These are phyloP conservation scores for Malania oleifera DNA, from an alignment of 164 flowering plant species.

Conservation along the genomic window DNA sequence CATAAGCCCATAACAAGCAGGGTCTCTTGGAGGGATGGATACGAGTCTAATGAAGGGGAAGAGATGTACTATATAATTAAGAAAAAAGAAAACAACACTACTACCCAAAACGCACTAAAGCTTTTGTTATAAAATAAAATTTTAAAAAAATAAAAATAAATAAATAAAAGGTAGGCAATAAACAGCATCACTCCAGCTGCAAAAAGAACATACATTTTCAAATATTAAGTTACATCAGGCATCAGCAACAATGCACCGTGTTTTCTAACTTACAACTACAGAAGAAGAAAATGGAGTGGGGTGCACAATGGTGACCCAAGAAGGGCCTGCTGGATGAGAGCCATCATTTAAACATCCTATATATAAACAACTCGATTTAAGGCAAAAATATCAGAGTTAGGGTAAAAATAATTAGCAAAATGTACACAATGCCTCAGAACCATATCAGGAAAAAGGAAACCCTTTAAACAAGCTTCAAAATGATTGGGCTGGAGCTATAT, in stretches of 20 bases:
- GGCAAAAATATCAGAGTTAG: background rate
- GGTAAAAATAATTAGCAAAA: constrained; percentile 11
- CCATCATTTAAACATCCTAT: constrained; percentile 15
- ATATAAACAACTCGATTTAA: constrained; percentile 10
- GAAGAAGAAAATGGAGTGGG: background rate
- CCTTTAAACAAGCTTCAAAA: background rate
- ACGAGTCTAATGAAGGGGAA: too few species aligned
- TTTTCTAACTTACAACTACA: constrained; percentile 3
- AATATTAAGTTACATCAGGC: constrained; percentile 8
- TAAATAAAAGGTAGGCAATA: too few species aligned
- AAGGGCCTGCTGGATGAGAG: constrained; percentile 6
- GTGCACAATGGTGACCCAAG: constrained; percentile 1
- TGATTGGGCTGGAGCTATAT: background rate
- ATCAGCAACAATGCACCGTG: constrained; percentile 4
- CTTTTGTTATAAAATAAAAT: too few species aligned
- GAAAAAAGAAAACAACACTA: too few species aligned
- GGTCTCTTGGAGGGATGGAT: too few species aligned
- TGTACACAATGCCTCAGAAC: constrained; percentile 19
- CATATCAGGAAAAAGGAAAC: background rate
- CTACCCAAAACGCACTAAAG: too few species aligned
- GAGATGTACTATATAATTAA: too few species aligned
- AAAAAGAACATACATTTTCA: too few species aligned
- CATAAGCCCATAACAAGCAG: too few species aligned
- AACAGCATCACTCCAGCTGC: too few species aligned
- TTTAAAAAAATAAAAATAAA: too few species aligned